Evolutionary conservation across 2,329 filamentous ascomycete species (phyloP).

Genomic region (Trichoderma arundinaceum): DNA sequence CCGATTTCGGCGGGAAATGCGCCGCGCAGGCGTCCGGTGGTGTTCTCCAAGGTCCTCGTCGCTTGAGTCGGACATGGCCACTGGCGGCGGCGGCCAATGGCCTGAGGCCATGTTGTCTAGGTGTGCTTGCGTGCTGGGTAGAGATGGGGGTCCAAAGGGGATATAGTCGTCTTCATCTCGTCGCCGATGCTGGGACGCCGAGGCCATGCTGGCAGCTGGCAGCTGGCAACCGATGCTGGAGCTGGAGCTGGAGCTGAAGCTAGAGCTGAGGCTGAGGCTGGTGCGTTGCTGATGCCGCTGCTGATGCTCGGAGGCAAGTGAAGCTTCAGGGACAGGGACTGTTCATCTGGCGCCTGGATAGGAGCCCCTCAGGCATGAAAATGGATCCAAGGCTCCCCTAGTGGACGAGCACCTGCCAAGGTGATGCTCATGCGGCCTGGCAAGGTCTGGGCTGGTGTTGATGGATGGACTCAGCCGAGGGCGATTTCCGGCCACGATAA

Average conservation of each 20-base stretch:
- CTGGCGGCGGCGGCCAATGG: constrained; percentile 17
- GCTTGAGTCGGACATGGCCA: constrained; percentile 27
- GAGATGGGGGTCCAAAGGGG: constrained; percentile 27
- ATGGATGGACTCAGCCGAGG: constrained; percentile 11
- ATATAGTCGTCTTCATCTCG: constrained; percentile 29
- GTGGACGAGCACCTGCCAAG: constrained; percentile 7
- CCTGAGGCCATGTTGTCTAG: constrained; percentile 26
- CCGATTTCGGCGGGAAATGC: constrained; percentile 3
- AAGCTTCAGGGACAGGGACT: neutral
- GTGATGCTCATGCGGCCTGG: constrained; percentile 6
- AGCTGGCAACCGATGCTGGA: neutral
- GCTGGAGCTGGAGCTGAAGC: constrained; percentile 7
- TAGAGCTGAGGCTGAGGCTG: neutral
- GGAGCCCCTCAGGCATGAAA: constrained; percentile 9
- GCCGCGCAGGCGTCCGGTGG: constrained; percentile 5
- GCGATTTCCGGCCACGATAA: constrained; percentile 6
- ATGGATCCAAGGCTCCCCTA: neutral
- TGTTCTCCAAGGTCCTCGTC: constrained; percentile 12
- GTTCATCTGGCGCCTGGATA: neutral
- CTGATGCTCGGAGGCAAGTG: neutral
- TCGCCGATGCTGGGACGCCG: constrained; percentile 21
- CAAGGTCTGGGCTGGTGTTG: neutral
- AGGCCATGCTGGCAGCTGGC: constrained; percentile 26
- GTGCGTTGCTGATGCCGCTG: neutral
- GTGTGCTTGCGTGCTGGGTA: constrained; percentile 20